Base-by-base conservation (phyloP, 169 alveolate species). In the Neospora caninum region DNA sequence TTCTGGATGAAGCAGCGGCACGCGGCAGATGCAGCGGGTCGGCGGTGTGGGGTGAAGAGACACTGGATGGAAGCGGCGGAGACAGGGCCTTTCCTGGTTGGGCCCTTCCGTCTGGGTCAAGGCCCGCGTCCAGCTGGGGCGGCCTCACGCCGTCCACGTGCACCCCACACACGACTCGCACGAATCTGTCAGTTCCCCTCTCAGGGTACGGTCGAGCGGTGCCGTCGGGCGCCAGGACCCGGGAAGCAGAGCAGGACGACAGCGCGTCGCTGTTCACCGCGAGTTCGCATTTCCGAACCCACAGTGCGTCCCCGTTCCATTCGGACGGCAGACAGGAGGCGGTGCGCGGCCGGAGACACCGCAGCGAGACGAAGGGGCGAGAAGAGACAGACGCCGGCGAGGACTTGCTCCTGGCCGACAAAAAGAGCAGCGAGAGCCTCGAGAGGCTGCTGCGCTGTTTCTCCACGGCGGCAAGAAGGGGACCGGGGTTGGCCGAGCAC, bases 371-470 rank as follows among this genome's bases (percentile, higher is more conserved):
- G 73, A 16, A 16, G 73, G 73, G 7, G 20, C 73, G 25, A 9
- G 73, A 16, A 22, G 73, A 27, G n/a, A 4, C n/a, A 29, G 73
- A 27, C n/a, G 73, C 4, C 16, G 31, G 16, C 73, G 73, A 64
- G 7, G 89, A 82, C 22, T 49, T 82, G 89, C 89, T 82, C 67
- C 67, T 82, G 2, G 89, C 43, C 69, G 89, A 82, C 64, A 82
- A 38, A 29, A 82, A 41, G 36, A 82, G 89, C 89, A 41, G 89
- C 89, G 25, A 36, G 2, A 25, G 89, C 89, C 38, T 82, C 16
- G 43, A 82, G 53, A 0, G 38, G 53, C 89, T 82, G 6, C 89
- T 82, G 54, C 89, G 64, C n/a, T 82, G 89, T 36, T 82, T 49
- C 58, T 49, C 58, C 58, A 13, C 58, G 58, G 13, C 4, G 13